A percentile compares a stretch with the other conserved stretches of the same genome.
phyloP scores from a whole-genome alignment of 2,329 filamentous ascomycete species.

The Cladophialophora exuberans region DNA sequence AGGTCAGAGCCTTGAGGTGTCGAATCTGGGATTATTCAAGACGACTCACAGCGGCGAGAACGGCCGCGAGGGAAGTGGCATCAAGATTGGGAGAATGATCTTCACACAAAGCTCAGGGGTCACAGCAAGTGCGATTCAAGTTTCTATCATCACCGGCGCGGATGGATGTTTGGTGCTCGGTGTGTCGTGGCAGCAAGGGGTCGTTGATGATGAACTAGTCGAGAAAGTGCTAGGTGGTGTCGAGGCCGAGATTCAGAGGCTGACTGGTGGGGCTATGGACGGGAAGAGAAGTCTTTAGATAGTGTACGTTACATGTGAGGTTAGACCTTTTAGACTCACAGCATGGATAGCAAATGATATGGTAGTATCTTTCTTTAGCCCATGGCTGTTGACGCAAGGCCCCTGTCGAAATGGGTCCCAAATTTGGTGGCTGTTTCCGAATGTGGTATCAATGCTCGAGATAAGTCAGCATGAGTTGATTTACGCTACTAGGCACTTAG shows the following conservation, averaged over 20 bases:
- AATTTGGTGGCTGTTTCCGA: background rate
- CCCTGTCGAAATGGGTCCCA: background rate
- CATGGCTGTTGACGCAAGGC: too few species aligned
- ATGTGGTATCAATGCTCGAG: slow-evolving; percentile 4
- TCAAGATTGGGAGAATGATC: slow-evolving; percentile 43
- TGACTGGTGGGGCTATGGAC: background rate
- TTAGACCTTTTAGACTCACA: too few species aligned
- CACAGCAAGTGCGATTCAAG: slow-evolving; percentile 42
- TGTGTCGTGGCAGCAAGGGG: slow-evolving; percentile 21
- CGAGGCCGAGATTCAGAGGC: background rate
- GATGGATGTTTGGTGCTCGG: slow-evolving; percentile 45
- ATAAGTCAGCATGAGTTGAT: background rate
- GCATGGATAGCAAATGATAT: too few species aligned
- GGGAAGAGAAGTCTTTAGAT: too few species aligned
- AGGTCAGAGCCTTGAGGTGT: slow-evolving; percentile 47
- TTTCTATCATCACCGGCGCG: slow-evolving; percentile 48
- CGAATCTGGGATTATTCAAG: slow-evolving; percentile 49
- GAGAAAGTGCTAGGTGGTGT: slow-evolving; percentile 1
- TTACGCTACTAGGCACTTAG: background rate
- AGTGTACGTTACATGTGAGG: too few species aligned
- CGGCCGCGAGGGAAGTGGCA: slow-evolving; percentile 11
- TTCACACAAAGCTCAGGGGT: slow-evolving; percentile 51
- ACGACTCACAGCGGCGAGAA: slow-evolving; percentile 6
- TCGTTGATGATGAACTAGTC: slow-evolving; percentile 17
- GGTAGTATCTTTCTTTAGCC: too few species aligned